Evolutionary conservation across 2,329 filamentous ascomycete genomes (phyloP).

Genomic region (Fusarium oligoseptatum): DNA sequence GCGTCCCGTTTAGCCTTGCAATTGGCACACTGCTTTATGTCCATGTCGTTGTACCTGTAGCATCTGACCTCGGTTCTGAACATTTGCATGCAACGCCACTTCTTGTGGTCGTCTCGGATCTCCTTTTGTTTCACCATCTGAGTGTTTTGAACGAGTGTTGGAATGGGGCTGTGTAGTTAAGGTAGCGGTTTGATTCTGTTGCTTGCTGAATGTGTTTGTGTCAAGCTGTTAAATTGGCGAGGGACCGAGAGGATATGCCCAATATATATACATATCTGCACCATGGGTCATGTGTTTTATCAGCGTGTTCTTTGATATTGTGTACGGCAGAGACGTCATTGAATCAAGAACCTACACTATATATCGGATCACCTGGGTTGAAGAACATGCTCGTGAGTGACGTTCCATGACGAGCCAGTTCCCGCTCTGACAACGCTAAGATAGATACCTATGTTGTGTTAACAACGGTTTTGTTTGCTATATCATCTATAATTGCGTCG

Average conservation of each 20-base stretch:
- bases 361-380: background rate
- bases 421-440: background rate
- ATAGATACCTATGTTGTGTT: background rate
- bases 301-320: no score
- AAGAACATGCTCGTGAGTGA: background rate
- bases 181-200: background rate
- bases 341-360: background rate
- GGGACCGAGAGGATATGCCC: background rate
- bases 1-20: slow-evolving; percentile 29
- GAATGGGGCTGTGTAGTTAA: background rate
- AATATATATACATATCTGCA: background rate
- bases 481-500: background rate
- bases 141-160: background rate
- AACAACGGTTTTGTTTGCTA: background rate
- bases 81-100: slow-evolving; percentile 26
- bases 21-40: slow-evolving; percentile 25
- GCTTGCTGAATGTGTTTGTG: background rate
- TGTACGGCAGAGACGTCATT: no score
- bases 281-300: no score
- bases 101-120: slow-evolving; percentile 22
- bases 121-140: slow-evolving; percentile 2
- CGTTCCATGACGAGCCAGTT: background rate
- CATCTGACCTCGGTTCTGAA: background rate
- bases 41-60: slow-evolving; percentile 14
- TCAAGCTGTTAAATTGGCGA: background rate